A percentile compares a stretch with the other conserved stretches of the same genome.
Evolutionary conservation across 257 asterid genomes (phyloP).

Genomic region (Ocimum tenuiflorum): DNA sequence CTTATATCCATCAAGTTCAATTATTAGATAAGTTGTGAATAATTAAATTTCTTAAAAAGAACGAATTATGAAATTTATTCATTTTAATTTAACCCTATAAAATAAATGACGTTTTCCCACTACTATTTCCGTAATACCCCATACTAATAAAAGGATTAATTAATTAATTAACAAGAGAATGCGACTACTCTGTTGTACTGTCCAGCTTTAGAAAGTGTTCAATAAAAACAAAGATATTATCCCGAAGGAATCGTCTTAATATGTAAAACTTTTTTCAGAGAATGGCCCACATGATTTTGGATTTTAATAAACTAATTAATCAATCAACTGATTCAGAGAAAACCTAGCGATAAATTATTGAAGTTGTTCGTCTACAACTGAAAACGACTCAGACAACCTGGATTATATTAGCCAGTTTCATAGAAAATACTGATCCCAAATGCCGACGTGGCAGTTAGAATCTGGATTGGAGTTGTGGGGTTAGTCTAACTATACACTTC

Average conservation of each 20-base stretch:
- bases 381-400: slow-evolving; percentile 17
- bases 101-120: too few species aligned
- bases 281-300: slow-evolving; percentile 13
- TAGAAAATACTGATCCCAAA: not conserved
- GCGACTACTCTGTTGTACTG: not conserved
- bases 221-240: not conserved
- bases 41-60: too few species aligned
- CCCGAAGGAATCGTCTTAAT: slow-evolving; percentile 18
- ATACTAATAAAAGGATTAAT: too few species aligned
- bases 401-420: not conserved
- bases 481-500: too few species aligned
- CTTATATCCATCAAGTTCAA: too few species aligned
- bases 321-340: slow-evolving; percentile 11
- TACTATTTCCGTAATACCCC: too few species aligned
- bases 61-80: not conserved
- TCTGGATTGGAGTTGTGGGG: too few species aligned
- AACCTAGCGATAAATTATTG: slow-evolving; percentile 13
- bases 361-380: slow-evolving; percentile 12
- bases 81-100: not conserved
- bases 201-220: too few species aligned
- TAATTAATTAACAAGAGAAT: too few species aligned
- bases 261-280: not conserved
- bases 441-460: not conserved
- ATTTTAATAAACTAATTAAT: slow-evolving; percentile 12
- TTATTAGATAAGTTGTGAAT: too few species aligned